Conservation (phyloP, 495 filamentous ascomycete genomes). For the Copromyces sp. region DNA sequence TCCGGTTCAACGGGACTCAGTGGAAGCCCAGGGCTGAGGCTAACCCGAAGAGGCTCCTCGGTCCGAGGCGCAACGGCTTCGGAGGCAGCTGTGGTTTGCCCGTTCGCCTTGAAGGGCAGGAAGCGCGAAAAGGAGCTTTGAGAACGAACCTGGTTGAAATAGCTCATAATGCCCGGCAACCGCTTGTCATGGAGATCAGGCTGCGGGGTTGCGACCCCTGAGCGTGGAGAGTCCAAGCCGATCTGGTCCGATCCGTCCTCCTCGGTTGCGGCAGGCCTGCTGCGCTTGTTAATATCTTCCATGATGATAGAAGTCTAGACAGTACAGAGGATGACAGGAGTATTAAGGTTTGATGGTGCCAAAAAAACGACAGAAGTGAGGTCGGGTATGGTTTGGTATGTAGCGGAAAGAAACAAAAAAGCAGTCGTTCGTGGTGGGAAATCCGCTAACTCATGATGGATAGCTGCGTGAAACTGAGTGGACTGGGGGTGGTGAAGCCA, state of each 20-base stretch:
- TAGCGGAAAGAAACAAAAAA: constrained; percentile 14
- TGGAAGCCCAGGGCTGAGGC: constrained; percentile 14
- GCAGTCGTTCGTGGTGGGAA: constrained; percentile 12
- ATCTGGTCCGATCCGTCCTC: constrained; percentile 69
- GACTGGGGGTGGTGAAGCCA: constrained; percentile 16
- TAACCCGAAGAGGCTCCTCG: constrained; percentile 25
- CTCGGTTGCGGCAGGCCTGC: constrained; percentile 42
- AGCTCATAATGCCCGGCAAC: constrained; percentile 82
- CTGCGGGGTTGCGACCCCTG: constrained; percentile 76
- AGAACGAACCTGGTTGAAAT: constrained; percentile 94
- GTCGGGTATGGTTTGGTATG: neutral
- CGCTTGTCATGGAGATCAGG: constrained; percentile 85
- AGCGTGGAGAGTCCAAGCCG: constrained; percentile 72
- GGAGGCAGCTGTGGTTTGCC: constrained; percentile 27
- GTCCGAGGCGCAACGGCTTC: constrained; percentile 22
- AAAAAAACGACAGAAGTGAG: constrained; percentile 4
- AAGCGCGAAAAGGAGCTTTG: constrained; percentile 34
- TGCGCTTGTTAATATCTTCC: constrained; percentile 34
- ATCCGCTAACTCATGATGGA: constrained; percentile 26
- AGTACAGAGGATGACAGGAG: neutral
- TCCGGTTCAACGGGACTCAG: constrained; percentile 14
- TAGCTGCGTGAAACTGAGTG: constrained; percentile 7
- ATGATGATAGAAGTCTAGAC: constrained; percentile 16
- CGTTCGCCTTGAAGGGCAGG: constrained; percentile 27
- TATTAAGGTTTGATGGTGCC: constrained; percentile 1